Evolutionary conservation across 768 basidiomycete genomes (phyloP).

Genomic region (Coprinopsis cinerea): DNA sequence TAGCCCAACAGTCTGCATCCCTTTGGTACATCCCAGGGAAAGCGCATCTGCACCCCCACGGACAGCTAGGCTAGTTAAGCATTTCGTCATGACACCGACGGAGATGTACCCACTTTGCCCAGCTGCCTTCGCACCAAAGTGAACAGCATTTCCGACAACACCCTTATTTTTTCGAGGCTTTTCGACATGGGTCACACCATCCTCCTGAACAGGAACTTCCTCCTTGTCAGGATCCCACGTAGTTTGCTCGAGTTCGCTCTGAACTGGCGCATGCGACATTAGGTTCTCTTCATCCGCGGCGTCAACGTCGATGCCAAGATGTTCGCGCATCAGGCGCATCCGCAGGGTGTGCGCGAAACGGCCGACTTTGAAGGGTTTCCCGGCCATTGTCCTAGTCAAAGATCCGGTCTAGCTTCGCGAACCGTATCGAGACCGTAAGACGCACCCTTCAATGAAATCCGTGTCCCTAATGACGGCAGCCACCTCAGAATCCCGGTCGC

Average conservation of each 20-base stretch:
- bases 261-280: conserved; percentile 46
- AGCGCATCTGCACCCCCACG: conserved; percentile 33
- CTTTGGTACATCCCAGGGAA: conserved; percentile 28
- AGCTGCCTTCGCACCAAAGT: conserved; percentile 31
- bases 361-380: conserved; percentile 90
- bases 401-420: not conserved
- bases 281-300: conserved; percentile 72
- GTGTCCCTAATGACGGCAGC: conserved; percentile 93
- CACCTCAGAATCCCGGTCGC: conserved; percentile 95
- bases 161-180: conserved; percentile 30
- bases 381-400: conserved; percentile 78
- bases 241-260: conserved; percentile 45
- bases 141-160: conserved; percentile 24
- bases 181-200: conserved; percentile 37
- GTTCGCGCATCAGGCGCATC: conserved; percentile 93
- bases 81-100: no score
- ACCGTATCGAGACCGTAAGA: conserved; percentile 6
- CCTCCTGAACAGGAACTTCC: conserved; percentile 44
- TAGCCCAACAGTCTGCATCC: conserved; percentile 38
- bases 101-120: conserved; percentile 57
- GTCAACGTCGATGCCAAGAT: conserved; percentile 94
- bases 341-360: conserved; percentile 94
- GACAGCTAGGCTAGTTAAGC: no score
- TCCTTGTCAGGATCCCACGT: conserved; percentile 73
- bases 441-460: conserved; percentile 89